Conservation (phyloP, 352 stramenopile genomes). For the Blastocystis hominis region DNA sequence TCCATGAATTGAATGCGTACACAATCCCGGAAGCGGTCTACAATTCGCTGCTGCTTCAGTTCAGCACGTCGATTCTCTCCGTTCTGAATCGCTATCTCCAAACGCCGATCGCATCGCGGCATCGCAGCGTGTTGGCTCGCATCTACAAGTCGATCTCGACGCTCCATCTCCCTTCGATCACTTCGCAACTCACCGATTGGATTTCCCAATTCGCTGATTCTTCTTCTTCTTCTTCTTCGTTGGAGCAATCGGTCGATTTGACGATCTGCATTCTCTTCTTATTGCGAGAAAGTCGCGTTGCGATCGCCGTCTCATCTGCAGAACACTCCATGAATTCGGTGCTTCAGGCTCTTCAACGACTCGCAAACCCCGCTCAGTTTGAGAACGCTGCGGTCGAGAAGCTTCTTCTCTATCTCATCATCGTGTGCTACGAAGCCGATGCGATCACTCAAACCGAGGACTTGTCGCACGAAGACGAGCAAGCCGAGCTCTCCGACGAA, state of each 20-base stretch:
- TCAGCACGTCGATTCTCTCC: background rate
- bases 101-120: background rate
- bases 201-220: background rate
- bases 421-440: background rate
- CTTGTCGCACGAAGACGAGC: background rate
- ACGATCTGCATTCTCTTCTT: slow-evolving; percentile 17
- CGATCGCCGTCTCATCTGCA: background rate
- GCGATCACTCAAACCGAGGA: background rate
- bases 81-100: background rate
- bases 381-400: background rate
- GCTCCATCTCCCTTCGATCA: background rate
- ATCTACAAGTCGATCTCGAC: background rate
- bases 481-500: background rate
- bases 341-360: background rate
- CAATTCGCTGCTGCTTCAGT: background rate
- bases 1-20: slow-evolving; percentile 5
- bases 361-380: background rate
- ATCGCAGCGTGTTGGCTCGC: background rate
- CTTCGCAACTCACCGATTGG: background rate
- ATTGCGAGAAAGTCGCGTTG: background rate
- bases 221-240: background rate
- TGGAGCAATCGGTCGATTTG: background rate
- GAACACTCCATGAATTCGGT: background rate
- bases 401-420: background rate
- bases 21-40: background rate